Conservation (phyloP, 2,329 filamentous ascomycete genomes). For the Tolypocladium album region DNA sequence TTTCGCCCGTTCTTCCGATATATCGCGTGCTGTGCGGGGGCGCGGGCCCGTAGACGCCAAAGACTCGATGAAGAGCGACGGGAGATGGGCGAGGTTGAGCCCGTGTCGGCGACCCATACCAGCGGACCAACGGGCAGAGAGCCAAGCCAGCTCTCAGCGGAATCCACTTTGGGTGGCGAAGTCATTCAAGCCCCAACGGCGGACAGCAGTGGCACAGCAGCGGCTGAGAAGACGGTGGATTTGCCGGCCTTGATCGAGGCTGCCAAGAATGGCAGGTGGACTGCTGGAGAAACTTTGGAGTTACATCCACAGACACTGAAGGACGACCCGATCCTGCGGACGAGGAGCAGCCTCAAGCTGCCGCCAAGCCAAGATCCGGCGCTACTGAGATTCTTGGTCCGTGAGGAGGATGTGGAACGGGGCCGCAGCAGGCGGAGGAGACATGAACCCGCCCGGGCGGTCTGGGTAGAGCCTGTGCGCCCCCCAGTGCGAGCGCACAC, state of each 20-base stretch:
- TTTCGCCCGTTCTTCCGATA: conserved; percentile 5
- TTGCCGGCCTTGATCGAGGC: conserved; percentile 19
- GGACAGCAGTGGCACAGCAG: neutral
- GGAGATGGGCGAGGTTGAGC: conserved; percentile 15
- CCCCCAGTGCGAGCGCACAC: conserved; percentile 4
- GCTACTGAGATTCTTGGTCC: conserved; percentile 17
- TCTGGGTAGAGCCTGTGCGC: conserved; percentile 11
- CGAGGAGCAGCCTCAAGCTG: conserved; percentile 13
- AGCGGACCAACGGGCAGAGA: neutral
- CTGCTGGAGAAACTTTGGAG: conserved; percentile 21
- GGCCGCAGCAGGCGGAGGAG: conserved; percentile 4
- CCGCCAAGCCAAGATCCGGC: conserved; percentile 29
- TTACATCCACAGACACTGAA: conserved; percentile 28
- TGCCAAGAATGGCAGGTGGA: conserved; percentile 15
- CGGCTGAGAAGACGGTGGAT: conserved; percentile 12
- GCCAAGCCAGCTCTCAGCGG: neutral
- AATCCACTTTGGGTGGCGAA: neutral
- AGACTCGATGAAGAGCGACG: conserved; percentile 8
- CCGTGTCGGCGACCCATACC: conserved; percentile 2
- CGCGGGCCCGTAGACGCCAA: conserved; percentile 10
- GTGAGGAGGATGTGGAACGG: conserved; percentile 1
- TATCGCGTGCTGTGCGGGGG: conserved; percentile 11
- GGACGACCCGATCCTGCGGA: conserved; percentile 25
- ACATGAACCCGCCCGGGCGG: conserved; percentile 1
- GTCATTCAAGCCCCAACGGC: neutral